A percentile compares a stretch with the other conserved stretches of the same genome.
phyloP scores from a whole-genome alignment of 2,329 filamentous ascomycete species.

The Monilinia fructigena region DNA sequence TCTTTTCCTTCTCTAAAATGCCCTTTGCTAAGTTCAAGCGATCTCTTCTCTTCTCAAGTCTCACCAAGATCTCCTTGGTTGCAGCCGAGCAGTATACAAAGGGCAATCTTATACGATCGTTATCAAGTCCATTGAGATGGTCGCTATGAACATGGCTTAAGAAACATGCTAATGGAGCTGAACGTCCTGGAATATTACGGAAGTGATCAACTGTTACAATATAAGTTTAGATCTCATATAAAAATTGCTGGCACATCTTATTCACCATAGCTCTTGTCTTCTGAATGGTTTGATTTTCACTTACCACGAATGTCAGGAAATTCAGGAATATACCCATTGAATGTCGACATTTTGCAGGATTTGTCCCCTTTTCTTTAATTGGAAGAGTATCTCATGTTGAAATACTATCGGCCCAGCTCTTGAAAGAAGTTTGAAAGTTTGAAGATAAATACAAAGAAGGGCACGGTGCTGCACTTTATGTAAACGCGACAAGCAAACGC shows the following conservation, averaged over 20 bases:
- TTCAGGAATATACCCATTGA: conserved; percentile 69
- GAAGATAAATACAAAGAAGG: background rate
- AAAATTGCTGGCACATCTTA: background rate
- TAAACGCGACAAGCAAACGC: background rate
- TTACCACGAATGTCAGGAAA: conserved; percentile 74
- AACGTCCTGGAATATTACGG: conserved; percentile 52
- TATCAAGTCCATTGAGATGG: conserved; percentile 65
- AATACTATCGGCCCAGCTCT: background rate
- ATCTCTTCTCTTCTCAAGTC: conserved; percentile 74
- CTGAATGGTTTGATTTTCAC: conserved; percentile 25
- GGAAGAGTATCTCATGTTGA: background rate
- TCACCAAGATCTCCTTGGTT: conserved; percentile 76
- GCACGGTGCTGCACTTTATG: background rate
- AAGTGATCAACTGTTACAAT: conserved; percentile 73
- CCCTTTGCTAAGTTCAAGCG: conserved; percentile 79
- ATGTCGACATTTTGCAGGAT: conserved; percentile 65
- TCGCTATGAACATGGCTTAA: conserved; percentile 92
- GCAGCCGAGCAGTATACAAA: conserved; percentile 90
- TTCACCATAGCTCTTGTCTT: background rate
- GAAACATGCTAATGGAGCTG: conserved; percentile 76
- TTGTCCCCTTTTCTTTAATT: background rate
- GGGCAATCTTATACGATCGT: conserved; percentile 72
- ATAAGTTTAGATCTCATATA: conserved; percentile 17
- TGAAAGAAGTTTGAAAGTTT: background rate
- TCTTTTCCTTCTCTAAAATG: conserved; percentile 69